These are phyloP conservation scores for Chlorencoelia australis DNA, from an alignment of 2,329 filamentous ascomycete genomes.

Conservation along the genomic window DNA sequence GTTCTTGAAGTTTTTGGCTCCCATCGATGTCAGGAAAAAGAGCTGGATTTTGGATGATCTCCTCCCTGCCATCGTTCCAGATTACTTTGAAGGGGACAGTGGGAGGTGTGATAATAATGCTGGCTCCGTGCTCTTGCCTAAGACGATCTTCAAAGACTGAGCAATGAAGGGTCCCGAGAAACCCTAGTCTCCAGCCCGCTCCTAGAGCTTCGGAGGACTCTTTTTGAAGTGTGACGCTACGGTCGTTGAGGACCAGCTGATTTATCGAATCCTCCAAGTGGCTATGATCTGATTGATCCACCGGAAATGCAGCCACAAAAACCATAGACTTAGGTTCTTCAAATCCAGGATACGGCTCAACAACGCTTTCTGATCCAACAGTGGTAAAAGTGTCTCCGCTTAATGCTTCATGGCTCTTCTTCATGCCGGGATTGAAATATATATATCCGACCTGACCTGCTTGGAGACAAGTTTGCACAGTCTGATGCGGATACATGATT, in stretches of 20 bases:
- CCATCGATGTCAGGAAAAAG: constrained; percentile 67
- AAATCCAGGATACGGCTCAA: constrained; percentile 80
- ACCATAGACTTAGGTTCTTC: constrained; percentile 99
- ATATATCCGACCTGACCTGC: constrained; percentile 96
- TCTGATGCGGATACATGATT: constrained; percentile 87
- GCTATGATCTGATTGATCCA: constrained; percentile 77
- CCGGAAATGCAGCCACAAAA: constrained; percentile 92
- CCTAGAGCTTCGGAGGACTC: constrained; percentile 90
- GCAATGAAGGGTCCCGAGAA: constrained; percentile 92
- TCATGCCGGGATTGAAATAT: constrained; percentile 98
- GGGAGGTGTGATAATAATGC: constrained; percentile 93
- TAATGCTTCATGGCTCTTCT: constrained; percentile 88
- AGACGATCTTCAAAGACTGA: constrained; percentile 98
- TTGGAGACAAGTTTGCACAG: constrained; percentile 66
- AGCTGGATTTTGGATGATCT: constrained; percentile 74
- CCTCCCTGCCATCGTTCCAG: constrained; percentile 67
- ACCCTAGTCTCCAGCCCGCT: constrained; percentile 87
- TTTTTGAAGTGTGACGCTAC: constrained; percentile 87
- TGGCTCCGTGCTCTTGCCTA: constrained; percentile 86
- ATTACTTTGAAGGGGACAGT: constrained; percentile 85
- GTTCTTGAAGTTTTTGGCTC: constrained; percentile 41
- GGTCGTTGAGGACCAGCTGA: constrained; percentile 87
- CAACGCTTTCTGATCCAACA: constrained; percentile 62
- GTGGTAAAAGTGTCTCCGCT: constrained; percentile 92
- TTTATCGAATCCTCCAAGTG: constrained; percentile 89